A percentile compares a stretch with the other conserved stretches of the same genome.
Conservation (phyloP, 169 alveolate genomes). For the Cyclospora cayetanensis region DNA sequence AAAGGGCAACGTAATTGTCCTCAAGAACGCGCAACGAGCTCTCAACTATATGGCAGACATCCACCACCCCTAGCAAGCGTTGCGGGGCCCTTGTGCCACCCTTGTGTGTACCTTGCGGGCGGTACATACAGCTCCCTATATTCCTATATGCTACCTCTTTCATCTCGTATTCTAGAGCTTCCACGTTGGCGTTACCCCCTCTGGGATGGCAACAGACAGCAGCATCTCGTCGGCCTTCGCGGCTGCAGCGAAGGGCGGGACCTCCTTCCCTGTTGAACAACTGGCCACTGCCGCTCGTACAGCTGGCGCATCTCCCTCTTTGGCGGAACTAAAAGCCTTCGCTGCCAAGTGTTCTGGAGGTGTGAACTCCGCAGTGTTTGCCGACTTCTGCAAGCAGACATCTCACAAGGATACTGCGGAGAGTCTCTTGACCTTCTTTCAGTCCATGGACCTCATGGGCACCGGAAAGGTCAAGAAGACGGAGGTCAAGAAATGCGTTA, state of each 20-base stretch:
- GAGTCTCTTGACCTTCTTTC: background rate
- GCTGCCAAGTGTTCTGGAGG: background rate
- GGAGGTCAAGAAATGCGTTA: background rate
- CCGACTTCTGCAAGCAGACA: background rate
- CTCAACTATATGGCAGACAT: too few relatives aligned
- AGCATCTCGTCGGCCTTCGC: conserved; percentile 30
- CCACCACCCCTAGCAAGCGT: too few relatives aligned
- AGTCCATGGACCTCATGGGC: background rate
- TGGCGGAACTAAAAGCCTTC: background rate
- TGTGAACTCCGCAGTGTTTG: background rate
- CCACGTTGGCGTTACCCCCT: too few relatives aligned
- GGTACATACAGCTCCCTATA: too few relatives aligned
- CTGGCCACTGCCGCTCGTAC: background rate
- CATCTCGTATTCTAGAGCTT: too few relatives aligned
- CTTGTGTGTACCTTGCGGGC: too few relatives aligned
- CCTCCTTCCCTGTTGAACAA: conserved; percentile 1
- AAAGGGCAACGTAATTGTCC: too few relatives aligned
- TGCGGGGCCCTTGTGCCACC: too few relatives aligned
- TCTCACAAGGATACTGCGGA: background rate
- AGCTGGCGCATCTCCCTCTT: conserved; percentile 39
- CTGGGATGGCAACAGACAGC: conserved; percentile 27
- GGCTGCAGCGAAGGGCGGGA: conserved; percentile 1
- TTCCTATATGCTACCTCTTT: too few relatives aligned
- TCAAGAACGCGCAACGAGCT: too few relatives aligned
- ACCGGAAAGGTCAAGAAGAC: conserved; percentile 1